These are phyloP conservation scores for Calonectria pteridis DNA, from an alignment of 2,329 filamentous ascomycete genomes.

Conservation along the genomic window DNA sequence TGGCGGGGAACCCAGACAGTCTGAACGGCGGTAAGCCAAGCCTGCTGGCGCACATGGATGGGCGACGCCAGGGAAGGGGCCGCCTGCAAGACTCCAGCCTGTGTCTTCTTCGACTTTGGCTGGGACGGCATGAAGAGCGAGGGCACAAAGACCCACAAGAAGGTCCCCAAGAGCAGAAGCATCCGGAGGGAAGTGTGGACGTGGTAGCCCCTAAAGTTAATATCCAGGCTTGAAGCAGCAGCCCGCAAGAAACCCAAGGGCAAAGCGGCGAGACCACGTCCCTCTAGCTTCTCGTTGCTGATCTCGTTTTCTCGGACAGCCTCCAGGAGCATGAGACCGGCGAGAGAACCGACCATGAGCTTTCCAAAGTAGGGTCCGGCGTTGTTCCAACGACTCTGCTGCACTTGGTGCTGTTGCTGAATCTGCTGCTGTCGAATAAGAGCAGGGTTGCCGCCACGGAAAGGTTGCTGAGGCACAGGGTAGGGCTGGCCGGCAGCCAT, in stretches of 20 bases:
- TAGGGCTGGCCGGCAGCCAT: conserved; percentile 68
- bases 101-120: conserved; percentile 65
- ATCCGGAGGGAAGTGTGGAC: conserved; percentile 66
- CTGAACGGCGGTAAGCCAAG: conserved; percentile 94
- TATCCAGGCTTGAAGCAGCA: conserved; percentile 60
- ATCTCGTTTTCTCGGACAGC: conserved; percentile 77
- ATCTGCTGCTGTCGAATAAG: conserved; percentile 68
- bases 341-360: conserved; percentile 92
- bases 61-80: conserved; percentile 83
- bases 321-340: conserved; percentile 92
- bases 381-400: conserved; percentile 66
- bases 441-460: conserved; percentile 57
- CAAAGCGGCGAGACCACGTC: conserved; percentile 75
- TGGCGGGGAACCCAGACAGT: conserved; percentile 92
- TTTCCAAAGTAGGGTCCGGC: conserved; percentile 74
- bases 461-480: conserved; percentile 61
- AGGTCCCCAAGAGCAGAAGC: conserved; percentile 63
- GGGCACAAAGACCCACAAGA: conserved; percentile 68
- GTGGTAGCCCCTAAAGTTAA: conserved; percentile 68
- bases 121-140: conserved; percentile 59
- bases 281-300: conserved; percentile 72
- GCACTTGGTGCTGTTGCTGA: conserved; percentile 64
- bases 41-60: conserved; percentile 86
- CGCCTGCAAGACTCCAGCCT: conserved; percentile 59
- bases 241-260: conserved; percentile 70